Base-by-base conservation (phyloP, 305 asterid genomes). In the Rubia balearica region DNA sequence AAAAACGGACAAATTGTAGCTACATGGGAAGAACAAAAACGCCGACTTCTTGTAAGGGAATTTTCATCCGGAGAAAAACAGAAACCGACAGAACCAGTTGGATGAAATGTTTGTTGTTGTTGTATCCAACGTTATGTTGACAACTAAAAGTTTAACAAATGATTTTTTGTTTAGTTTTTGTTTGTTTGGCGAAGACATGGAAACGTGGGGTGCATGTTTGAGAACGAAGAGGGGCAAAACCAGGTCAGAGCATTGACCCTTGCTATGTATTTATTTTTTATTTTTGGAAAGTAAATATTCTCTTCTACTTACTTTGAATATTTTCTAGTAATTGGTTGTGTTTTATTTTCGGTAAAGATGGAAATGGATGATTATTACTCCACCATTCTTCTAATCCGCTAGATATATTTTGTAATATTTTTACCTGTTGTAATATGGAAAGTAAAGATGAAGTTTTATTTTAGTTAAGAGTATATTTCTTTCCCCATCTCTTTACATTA, bases 201-300 rank as follows among this genome's bases (percentile, higher is more conserved):
- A 70, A 65, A 78, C 75, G 78, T 83, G 83, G 73, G 87, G 79
- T 78, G 81, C 80, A 81, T 72, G 78, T 74, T 76, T 48, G 13
- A 14, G 36, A 63, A 66, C 19, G 62, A 63, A 65, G n/a, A 8
- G 11, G 36, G 36, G 45, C 57, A 63, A 45, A 61, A 74, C n/a
- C 71, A 74, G 67, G 48, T 65, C 62, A 69, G n/a, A 75, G 66
- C 68, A 62, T 78, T 71, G 64, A 67, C n/a, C n/a, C n/a, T n/a
- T n/a, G n/a, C n/a, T n/a, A n/a, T n/a, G n/a, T n/a, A n/a, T n/a
- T n/a, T 21, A 22, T 40, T 49, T 59, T 72, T 38, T 27, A 7
- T 43, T 48, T 67, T 71, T 24, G 64, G 64, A 59, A 59, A 24
- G 22, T 8, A 10, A 11, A 59, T 21, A 59, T 59, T 56, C 62